Evolutionary conservation across 2,329 filamentous ascomycete species (phyloP).

Genomic region (Cladorrhinum sp.): DNA sequence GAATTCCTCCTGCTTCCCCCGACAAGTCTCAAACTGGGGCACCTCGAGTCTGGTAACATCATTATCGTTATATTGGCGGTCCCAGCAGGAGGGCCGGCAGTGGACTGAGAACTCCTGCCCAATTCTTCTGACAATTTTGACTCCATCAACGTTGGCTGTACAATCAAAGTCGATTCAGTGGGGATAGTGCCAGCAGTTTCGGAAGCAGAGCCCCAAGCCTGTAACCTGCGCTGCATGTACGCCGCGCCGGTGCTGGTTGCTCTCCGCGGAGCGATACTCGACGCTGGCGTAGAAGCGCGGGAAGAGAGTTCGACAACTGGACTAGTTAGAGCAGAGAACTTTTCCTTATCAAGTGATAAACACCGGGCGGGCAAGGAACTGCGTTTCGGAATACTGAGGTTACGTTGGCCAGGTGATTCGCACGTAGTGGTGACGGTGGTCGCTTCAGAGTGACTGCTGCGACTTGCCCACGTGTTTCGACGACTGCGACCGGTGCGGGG

Average conservation of each 20-base stretch:
- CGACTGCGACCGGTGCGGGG: constrained; percentile 11
- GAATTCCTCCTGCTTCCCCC: neutral
- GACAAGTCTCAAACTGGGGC: neutral
- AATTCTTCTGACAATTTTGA: neutral
- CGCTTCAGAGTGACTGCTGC: constrained; percentile 15
- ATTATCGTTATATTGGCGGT: neutral
- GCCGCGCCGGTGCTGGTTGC: constrained; percentile 47
- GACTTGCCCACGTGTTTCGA: constrained; percentile 24
- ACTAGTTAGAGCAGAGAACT: neutral
- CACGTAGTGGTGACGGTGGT: neutral
- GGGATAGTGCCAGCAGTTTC: neutral
- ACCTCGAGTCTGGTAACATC: neutral
- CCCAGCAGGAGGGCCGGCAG: neutral
- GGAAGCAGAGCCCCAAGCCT: constrained; percentile 12
- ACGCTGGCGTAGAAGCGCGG: constrained; percentile 21
- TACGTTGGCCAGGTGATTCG: neutral
- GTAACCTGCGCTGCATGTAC: constrained; percentile 42
- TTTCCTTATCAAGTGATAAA: neutral
- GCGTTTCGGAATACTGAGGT: constrained; percentile 2
- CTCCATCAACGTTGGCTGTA: neutral
- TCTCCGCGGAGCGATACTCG: constrained; percentile 35
- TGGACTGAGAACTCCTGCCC: neutral
- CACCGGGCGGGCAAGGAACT: constrained; percentile 14
- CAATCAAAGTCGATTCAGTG: neutral
- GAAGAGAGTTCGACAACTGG: constrained; percentile 10